Percentiles rank a stretch among this genome's conserved stretches.
Conservation (phyloP, 371 early-diverging fungal species). For the Mucor irregularis region DNA sequence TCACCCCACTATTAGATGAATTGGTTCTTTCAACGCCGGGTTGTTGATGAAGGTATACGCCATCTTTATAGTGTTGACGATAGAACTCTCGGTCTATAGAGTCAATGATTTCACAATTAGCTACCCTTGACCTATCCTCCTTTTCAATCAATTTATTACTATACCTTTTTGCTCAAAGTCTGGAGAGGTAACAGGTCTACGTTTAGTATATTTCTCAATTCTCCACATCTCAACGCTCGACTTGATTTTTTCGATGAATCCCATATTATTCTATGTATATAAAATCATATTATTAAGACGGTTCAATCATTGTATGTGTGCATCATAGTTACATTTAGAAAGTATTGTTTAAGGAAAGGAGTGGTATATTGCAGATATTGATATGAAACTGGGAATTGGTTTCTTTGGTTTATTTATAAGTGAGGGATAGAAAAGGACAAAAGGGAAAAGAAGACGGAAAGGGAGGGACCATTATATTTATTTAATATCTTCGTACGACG, state of each 20-base stretch:
- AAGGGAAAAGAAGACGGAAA: neutral
- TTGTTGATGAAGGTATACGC: constrained; percentile 56
- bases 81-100: constrained; percentile 58
- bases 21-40: constrained; percentile 1
- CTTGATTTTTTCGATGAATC: constrained; percentile 61
- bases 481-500: neutral
- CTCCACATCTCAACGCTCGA: constrained; percentile 65
- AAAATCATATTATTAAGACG: neutral
- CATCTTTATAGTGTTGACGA: constrained; percentile 58
- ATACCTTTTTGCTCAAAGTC: constrained; percentile 62
- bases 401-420: too few relatives aligned
- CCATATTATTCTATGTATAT: constrained; percentile 35
- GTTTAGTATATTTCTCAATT: constrained; percentile 65
- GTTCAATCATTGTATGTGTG: too few relatives aligned
- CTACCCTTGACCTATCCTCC: too few relatives aligned
- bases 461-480: constrained; percentile 1
- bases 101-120: too few relatives aligned
- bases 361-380: too few relatives aligned
- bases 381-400: too few relatives aligned
- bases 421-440: too few relatives aligned
- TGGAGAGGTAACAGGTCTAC: constrained; percentile 57
- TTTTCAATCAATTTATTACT: neutral
- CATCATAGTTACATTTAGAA: neutral
- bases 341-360: constrained; percentile 3
- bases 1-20: neutral